Conservation (phyloP, 208 protist genomes). For the Entamoeba histolytica region DNA sequence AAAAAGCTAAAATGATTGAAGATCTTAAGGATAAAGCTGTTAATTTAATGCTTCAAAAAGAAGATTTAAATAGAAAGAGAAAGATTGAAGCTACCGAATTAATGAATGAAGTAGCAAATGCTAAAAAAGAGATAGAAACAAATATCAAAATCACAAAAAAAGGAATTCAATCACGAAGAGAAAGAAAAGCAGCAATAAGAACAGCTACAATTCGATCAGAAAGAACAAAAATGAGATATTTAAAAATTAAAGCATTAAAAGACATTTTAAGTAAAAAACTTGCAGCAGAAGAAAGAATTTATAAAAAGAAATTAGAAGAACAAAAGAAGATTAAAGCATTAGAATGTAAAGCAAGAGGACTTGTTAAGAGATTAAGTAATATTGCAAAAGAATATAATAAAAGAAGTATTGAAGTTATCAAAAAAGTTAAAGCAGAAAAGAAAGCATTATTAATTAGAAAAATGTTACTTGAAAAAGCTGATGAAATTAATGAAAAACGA, state of each 20-base stretch:
- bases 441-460: not conserved
- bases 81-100: not conserved
- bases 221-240: not conserved
- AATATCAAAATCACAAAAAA: not conserved
- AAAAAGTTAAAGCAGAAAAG: not conserved
- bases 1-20: not conserved
- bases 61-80: not conserved
- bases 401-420: not conserved
- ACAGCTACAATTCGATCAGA: not conserved
- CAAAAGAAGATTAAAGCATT: not conserved
- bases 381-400: not conserved
- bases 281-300: not conserved
- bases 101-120: not conserved
- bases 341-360: not conserved
- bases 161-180: not conserved
- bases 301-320: not conserved
- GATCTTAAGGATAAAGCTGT: not conserved
- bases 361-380: not conserved
- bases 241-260: not conserved
- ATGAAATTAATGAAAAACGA: not conserved
- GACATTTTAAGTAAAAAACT: not conserved
- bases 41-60: not conserved
- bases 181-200: not conserved
- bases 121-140: not conserved
- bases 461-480: not conserved